phyloP scores from a whole-genome alignment of 768 basidiomycete genomes.

The Boletus subparvulus region DNA sequence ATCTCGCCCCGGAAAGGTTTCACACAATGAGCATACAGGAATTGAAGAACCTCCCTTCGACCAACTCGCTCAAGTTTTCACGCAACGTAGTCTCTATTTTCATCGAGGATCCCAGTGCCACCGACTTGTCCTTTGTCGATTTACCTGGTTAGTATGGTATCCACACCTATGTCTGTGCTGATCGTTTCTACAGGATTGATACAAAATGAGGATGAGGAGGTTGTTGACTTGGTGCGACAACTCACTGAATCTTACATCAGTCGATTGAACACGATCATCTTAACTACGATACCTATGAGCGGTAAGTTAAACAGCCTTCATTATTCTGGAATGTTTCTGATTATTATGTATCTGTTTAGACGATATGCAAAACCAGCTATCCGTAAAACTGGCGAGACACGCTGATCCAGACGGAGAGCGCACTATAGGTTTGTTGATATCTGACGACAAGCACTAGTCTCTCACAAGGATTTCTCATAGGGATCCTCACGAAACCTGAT shows the following conservation, averaged over 20 bases:
- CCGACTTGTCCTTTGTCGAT: constrained; percentile 54
- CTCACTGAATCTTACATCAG: constrained; percentile 50
- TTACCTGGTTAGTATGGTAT: constrained; percentile 43
- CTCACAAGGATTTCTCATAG: constrained; percentile 32
- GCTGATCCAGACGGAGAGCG: constrained; percentile 55
- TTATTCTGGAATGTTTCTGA: not conserved
- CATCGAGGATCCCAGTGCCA: constrained; percentile 43
- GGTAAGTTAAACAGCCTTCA: constrained; percentile 36
- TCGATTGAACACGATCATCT: constrained; percentile 55
- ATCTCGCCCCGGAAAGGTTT: constrained; percentile 18
- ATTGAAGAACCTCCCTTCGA: constrained; percentile 23
- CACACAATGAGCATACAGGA: constrained; percentile 24
- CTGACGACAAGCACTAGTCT: not conserved
- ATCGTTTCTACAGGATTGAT: constrained; percentile 47
- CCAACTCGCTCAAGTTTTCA: constrained; percentile 41
- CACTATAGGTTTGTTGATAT: constrained; percentile 52
- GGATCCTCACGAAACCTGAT: constrained; percentile 73
- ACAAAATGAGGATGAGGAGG: constrained; percentile 45
- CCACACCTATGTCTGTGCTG: not conserved
- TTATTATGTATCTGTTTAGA: constrained; percentile 37
- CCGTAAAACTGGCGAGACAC: constrained; percentile 50
- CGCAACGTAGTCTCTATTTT: constrained; percentile 50
- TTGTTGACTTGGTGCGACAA: constrained; percentile 45
- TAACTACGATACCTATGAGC: constrained; percentile 65
- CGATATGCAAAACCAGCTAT: constrained; percentile 65